Conservation (phyloP, 306 rosid genomes). For the Trifolium subterraneum region DNA sequence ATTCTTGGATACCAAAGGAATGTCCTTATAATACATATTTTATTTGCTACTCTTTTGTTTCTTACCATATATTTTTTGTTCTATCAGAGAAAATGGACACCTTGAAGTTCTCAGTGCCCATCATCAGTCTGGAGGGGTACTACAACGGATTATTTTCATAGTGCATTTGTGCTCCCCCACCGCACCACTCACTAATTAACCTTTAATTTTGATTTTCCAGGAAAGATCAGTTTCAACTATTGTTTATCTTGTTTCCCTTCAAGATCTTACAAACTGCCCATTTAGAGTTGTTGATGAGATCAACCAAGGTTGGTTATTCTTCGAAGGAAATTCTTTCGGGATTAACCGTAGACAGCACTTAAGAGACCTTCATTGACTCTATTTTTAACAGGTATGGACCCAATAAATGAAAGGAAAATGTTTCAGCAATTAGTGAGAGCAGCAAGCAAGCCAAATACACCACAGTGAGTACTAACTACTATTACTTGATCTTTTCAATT, state of each 20-base stretch:
- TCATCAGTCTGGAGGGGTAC: slow-evolving; percentile 99
- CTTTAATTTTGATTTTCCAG: slow-evolving; percentile 48
- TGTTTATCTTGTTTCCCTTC: slow-evolving; percentile 95
- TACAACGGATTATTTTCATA: slow-evolving; percentile 26
- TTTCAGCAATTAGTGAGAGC: slow-evolving; percentile 99
- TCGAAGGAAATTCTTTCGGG: slow-evolving; percentile 28
- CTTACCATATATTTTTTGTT: slow-evolving; percentile 36
- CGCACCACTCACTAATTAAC: slow-evolving; percentile 5
- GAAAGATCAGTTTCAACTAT: slow-evolving; percentile 96
- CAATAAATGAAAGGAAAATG: slow-evolving; percentile 96
- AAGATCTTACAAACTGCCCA: slow-evolving; percentile 95
- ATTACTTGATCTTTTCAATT: slow-evolving; percentile 21
- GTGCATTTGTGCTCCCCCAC: slow-evolving; percentile 23
- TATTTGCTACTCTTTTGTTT: not conserved
- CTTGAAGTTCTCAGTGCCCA: slow-evolving; percentile 90
- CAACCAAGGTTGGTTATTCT: slow-evolving; percentile 76
- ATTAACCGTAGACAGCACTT: slow-evolving; percentile 28
- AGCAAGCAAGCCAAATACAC: slow-evolving; percentile 92
- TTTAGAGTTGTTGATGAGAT: slow-evolving; percentile 98
- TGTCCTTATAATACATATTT: not conserved
- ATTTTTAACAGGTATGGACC: slow-evolving; percentile 85
- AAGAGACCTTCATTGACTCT: slow-evolving; percentile 29
- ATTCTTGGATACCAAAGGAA: not conserved
- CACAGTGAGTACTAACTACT: slow-evolving; percentile 70
- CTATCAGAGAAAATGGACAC: slow-evolving; percentile 74